Conservation (phyloP, 1,284 basidiomycete species). For the Puccinia coronata region DNA sequence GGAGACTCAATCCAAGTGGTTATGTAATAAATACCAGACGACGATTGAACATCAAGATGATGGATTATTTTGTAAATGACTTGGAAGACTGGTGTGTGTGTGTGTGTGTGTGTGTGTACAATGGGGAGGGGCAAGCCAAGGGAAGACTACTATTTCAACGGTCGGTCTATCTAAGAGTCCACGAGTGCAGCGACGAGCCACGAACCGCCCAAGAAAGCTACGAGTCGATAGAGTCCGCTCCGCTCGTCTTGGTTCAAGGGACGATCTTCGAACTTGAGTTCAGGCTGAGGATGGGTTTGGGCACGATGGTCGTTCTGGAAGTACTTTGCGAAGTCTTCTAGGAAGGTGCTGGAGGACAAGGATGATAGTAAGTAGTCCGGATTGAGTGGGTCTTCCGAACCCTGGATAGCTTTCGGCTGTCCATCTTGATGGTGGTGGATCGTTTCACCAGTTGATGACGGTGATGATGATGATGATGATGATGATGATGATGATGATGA, state of each 20-base stretch:
- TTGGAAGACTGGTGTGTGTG: too few species aligned
- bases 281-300: not conserved
- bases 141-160: too few species aligned
- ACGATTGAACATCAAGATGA: too few species aligned
- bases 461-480: not conserved
- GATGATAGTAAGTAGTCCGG: not conserved
- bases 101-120: too few species aligned
- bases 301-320: too few species aligned
- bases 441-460: too few species aligned
- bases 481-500: not conserved
- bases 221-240: constrained; percentile 11
- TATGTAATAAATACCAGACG: too few species aligned
- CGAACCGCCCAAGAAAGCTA: constrained; percentile 15
- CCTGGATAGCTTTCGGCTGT: not conserved
- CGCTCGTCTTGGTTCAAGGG: constrained; percentile 38
- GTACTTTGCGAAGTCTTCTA: not conserved
- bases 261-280: constrained; percentile 38
- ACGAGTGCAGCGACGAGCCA: constrained; percentile 38
- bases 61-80: too few species aligned
- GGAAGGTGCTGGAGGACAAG: not conserved
- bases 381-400: not conserved
- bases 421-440: not conserved
- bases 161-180: too few species aligned
- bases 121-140: too few species aligned
- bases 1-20: too few species aligned